Percentiles rank a stretch among this genome's conserved stretches.
phyloP scores from a whole-genome alignment of 257 asterid species.

The Perilla frutescens region DNA sequence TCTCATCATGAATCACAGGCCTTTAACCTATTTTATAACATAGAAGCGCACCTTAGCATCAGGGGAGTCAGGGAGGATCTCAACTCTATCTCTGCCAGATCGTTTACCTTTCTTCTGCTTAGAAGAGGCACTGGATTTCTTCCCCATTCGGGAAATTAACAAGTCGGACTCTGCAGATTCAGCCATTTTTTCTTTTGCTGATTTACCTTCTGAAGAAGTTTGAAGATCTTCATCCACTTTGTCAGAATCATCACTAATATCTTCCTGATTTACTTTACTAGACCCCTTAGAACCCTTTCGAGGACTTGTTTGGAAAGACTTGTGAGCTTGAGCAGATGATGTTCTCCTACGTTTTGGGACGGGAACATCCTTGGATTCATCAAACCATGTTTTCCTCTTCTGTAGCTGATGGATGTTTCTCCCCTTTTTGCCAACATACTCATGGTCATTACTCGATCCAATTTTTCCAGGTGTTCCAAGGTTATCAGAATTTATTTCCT shows the following conservation, averaged over 20 bases:
- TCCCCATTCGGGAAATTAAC: conserved; percentile 50
- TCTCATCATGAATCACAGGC: conserved; percentile 23
- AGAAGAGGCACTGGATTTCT: conserved; percentile 51
- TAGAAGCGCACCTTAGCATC: conserved; percentile 64
- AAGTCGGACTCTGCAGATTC: conserved; percentile 64
- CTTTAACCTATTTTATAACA: conserved; percentile 24
- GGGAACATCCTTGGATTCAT: conserved; percentile 62
- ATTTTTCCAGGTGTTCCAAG: conserved; percentile 58
- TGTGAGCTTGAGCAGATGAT: conserved; percentile 62
- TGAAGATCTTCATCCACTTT: conserved; percentile 58
- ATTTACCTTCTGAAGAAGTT: conserved; percentile 59
- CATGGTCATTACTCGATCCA: conserved; percentile 75
- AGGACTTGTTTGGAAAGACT: conserved; percentile 41
- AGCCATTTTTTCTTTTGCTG: conserved; percentile 45
- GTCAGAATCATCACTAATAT: conserved; percentile 42
- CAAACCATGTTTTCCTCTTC: conserved; percentile 62
- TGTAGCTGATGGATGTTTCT: conserved; percentile 49
- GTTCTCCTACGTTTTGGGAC: conserved; percentile 89
- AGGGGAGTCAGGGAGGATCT: conserved; percentile 42
- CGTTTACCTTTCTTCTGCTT: conserved; percentile 72
- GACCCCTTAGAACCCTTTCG: conserved; percentile 53
- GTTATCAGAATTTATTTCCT: conserved; percentile 79
- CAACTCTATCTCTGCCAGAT: conserved; percentile 50
- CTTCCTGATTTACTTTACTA: conserved; percentile 39
- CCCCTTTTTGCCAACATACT: conserved; percentile 48